phyloP scores from a whole-genome alignment of 2,329 filamentous ascomycete species.

The Stagonosporopsis vannaccii region DNA sequence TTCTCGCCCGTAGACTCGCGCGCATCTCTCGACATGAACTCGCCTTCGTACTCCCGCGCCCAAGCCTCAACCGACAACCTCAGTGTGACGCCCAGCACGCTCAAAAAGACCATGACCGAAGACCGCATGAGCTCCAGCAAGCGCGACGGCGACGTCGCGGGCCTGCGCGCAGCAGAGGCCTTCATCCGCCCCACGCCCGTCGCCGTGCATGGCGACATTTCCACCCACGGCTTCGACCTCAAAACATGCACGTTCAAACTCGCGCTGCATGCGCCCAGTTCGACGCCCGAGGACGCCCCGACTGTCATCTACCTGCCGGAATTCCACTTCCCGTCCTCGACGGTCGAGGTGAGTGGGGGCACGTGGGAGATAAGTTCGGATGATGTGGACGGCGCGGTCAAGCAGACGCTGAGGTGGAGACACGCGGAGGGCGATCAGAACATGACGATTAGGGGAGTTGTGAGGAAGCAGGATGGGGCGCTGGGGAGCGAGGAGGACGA shows the following conservation, averaged over 20 bases:
- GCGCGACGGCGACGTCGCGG: slow-evolving; percentile 50
- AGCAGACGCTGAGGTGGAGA: slow-evolving; percentile 91
- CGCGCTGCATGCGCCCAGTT: slow-evolving; percentile 67
- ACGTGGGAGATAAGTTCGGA: slow-evolving; percentile 86
- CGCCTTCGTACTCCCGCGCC: slow-evolving; percentile 63
- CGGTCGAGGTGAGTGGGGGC: slow-evolving; percentile 79
- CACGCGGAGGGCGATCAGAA: slow-evolving; percentile 84
- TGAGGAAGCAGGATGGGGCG: slow-evolving; percentile 61
- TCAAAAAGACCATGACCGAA: slow-evolving; percentile 75
- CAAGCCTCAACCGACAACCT: slow-evolving; percentile 54
- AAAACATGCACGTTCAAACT: slow-evolving; percentile 79
- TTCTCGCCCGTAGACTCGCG: slow-evolving; percentile 62
- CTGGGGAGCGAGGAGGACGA: slow-evolving; percentile 71
- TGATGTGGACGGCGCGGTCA: slow-evolving; percentile 70
- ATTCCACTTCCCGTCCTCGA: slow-evolving; percentile 86
- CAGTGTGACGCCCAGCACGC: slow-evolving; percentile 74
- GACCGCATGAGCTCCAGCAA: slow-evolving; percentile 52
- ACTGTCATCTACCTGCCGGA: slow-evolving; percentile 88
- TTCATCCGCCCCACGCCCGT: slow-evolving; percentile 88
- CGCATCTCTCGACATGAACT: slow-evolving; percentile 57
- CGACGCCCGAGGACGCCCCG: slow-evolving; percentile 69
- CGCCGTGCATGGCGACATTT: slow-evolving; percentile 73
- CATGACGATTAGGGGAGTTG: slow-evolving; percentile 76
- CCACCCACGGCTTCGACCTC: slow-evolving; percentile 81
- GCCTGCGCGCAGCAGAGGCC: slow-evolving; percentile 89